Base-by-base conservation (phyloP, 2,329 filamentous ascomycete genomes). In the Harringtonia lauricola region DNA sequence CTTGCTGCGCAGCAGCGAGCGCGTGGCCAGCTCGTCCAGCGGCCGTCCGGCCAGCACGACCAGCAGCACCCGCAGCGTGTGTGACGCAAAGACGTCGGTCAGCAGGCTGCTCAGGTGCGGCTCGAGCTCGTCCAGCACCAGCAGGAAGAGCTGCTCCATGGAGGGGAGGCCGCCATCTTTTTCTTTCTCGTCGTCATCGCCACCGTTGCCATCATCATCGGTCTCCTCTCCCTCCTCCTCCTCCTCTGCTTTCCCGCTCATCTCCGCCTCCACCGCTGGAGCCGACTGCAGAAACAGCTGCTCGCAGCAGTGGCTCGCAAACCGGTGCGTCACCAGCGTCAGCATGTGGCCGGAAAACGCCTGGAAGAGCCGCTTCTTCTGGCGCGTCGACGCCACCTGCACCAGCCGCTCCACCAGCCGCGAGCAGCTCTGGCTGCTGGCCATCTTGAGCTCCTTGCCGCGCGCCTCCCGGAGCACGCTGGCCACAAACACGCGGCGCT, bases 241-340 rank as follows among this genome's bases (percentile, higher is more conserved):
- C 8, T 68, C 67, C 19, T 68, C 67, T 18, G 59, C 61, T 3
- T 33, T 50, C 3, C 30, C 42, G 0, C 43, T 50, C 19, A 70
- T 57, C 41, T 64, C 61, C 3, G 64, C 61, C 36, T 15, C 44
- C 3, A 29, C 34, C 4, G 54, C 51, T 15, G 44, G 49, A 0
- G 89, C 89, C 2, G 86, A 83, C 51, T 85, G 79, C 39, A 89
- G 70, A 61, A 98, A 96, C 28, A 98, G 72, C 22, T 86, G 86
- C 65, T 98, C 92, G 60, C 89, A 95, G 64, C 90, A 96, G 67
- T 98, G 92, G 48, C 89, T 94, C 6, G 92, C 92, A 57, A 98
- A 98, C 17, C 92, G 83, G 64, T 98, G 92, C 59, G 94, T 89
- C 41, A 95, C 81, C 24, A 98, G 74, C 54, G 89, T 83, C 46